These are phyloP conservation scores for Clathrospora elynae DNA, from an alignment of 2,329 filamentous ascomycete genomes.

Conservation along the genomic window DNA sequence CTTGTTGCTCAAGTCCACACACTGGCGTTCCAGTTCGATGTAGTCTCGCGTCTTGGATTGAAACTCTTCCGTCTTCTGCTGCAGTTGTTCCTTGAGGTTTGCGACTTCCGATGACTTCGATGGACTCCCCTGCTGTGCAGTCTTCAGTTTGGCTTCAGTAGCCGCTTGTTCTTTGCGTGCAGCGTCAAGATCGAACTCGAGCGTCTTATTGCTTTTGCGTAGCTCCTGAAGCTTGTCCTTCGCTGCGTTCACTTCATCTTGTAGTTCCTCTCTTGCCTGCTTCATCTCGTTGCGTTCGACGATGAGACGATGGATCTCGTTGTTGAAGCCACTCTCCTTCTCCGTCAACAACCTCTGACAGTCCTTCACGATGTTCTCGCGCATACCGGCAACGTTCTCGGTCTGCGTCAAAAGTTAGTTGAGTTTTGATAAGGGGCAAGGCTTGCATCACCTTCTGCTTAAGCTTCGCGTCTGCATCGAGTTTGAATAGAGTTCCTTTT, in stretches of 20 bases:
- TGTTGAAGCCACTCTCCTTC: slow-evolving; percentile 18
- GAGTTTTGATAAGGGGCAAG: not conserved
- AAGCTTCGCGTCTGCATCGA: not conserved
- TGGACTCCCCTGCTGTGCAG: slow-evolving; percentile 1
- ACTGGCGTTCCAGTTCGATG: slow-evolving; percentile 5
- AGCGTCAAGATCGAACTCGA: slow-evolving; percentile 12
- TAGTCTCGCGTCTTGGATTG: slow-evolving; percentile 10
- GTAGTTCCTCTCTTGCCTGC: slow-evolving; percentile 2
- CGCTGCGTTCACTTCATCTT: slow-evolving; percentile 12
- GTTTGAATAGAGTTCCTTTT: slow-evolving; percentile 5
- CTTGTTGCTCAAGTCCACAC: slow-evolving; percentile 1
- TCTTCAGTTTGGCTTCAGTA: slow-evolving; percentile 12
- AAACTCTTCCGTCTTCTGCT: slow-evolving; percentile 9
- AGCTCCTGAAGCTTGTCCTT: slow-evolving; percentile 11
- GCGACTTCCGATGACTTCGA: slow-evolving; percentile 10
- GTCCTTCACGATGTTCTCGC: slow-evolving; percentile 11
- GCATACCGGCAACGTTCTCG: slow-evolving; percentile 1
- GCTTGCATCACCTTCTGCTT: slow-evolving; percentile 8
- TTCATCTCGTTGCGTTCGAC: slow-evolving; percentile 22
- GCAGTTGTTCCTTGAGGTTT: slow-evolving; percentile 15
- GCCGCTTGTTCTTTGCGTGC: slow-evolving; percentile 17
- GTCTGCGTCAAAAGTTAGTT: slow-evolving; percentile 5
- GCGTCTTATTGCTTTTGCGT: slow-evolving; percentile 4
- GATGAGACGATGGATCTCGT: slow-evolving; percentile 21
- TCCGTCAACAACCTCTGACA: slow-evolving; percentile 14